A percentile compares a stretch with the other conserved stretches of the same genome.
Conservation (phyloP, 345 rosid genomes). For the Hevea brasiliensis region DNA sequence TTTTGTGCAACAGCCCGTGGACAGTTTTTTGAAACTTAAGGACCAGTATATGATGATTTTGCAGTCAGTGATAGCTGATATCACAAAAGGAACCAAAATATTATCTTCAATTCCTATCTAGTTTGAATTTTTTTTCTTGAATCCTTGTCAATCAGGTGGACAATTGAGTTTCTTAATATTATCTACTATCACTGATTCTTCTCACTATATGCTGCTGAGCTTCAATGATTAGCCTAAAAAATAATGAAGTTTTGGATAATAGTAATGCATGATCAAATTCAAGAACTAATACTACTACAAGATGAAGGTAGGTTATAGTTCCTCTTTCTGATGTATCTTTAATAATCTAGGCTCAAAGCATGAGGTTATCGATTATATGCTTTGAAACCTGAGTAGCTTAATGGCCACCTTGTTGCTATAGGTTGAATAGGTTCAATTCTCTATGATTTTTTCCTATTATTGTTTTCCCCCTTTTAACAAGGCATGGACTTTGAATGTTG, state of each 20-base stretch:
- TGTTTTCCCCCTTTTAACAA: background rate
- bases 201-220: no score
- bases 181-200: background rate
- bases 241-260: background rate
- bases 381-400: background rate
- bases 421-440: background rate
- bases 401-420: background rate
- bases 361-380: background rate
- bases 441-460: background rate
- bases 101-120: background rate
- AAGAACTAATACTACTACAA: background rate
- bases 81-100: background rate
- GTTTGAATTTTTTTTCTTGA: background rate
- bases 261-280: background rate
- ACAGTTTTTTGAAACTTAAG: slow-evolving; percentile 1
- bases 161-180: background rate
- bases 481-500: slow-evolving; percentile 7
- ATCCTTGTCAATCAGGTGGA: background rate
- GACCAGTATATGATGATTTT: background rate
- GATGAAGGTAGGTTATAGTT: background rate
- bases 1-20: no score
- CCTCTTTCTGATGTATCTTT: slow-evolving; percentile 1
- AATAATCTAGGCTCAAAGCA: background rate
- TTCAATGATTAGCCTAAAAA: no score
- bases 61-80: background rate